Percentiles rank a stretch among this genome's conserved stretches.
Conservation (phyloP, 305 asterid genomes). For the Lippia alba region DNA sequence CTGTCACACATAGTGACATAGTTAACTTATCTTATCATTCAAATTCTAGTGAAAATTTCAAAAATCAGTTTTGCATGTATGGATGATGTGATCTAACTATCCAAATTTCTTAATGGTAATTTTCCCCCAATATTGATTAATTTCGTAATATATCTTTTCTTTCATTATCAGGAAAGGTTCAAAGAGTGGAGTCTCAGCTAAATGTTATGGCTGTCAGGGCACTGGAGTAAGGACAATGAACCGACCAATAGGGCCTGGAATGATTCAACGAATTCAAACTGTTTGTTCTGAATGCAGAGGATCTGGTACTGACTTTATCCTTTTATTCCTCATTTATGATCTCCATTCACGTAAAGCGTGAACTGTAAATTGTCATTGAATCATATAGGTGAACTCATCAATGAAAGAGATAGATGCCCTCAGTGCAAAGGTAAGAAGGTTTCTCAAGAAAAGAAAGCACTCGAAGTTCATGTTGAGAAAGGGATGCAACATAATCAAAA, state of each 20-base stretch:
- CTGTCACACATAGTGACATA: no score
- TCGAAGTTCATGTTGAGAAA: conserved; percentile 66
- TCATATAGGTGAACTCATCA: conserved; percentile 55
- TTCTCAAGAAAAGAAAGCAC: conserved; percentile 53
- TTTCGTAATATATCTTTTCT: neutral
- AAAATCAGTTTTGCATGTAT: no score
- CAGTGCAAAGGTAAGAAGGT: conserved; percentile 70
- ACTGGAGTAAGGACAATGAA: conserved; percentile 47
- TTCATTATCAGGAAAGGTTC: conserved; percentile 57
- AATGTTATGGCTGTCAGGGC: conserved; percentile 63
- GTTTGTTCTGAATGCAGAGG: conserved; percentile 63
- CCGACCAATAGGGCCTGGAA: conserved; percentile 51
- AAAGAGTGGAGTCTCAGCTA: conserved; percentile 50
- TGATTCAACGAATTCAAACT: conserved; percentile 62
- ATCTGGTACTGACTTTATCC: conserved; percentile 25
- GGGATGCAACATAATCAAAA: conserved; percentile 67
- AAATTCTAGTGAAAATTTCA: no score
- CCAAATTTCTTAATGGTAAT: no score
- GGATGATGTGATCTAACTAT: no score
- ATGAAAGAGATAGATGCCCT: conserved; percentile 60
- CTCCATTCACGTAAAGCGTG: neutral
- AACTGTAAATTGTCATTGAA: neutral
- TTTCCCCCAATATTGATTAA: no score
- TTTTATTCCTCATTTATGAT: conserved; percentile 1
- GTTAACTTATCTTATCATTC: no score